These are phyloP conservation scores for Tilletiaria anomala DNA, from an alignment of 1,284 basidiomycete genomes.

Conservation along the genomic window DNA sequence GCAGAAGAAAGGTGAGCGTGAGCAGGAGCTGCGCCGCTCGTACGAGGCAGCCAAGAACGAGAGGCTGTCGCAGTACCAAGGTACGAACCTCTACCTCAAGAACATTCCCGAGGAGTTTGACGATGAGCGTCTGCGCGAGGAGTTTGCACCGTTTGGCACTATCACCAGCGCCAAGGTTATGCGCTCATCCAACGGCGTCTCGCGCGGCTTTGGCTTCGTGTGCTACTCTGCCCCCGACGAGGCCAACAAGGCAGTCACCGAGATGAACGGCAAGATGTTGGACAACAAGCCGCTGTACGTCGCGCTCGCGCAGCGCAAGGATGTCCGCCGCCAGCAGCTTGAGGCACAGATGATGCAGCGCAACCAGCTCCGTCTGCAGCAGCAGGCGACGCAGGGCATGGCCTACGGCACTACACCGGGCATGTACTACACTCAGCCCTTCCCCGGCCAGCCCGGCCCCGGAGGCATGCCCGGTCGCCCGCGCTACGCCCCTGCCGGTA, in stretches of 20 bases:
- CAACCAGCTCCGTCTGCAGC: slow-evolving; percentile 39
- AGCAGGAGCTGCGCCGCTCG: slow-evolving; percentile 83
- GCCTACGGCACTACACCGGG: slow-evolving; percentile 33
- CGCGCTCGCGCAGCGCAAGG: slow-evolving; percentile 93
- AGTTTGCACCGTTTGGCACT: slow-evolving; percentile 92
- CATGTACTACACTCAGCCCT: slow-evolving; percentile 39
- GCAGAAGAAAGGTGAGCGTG: slow-evolving; percentile 96
- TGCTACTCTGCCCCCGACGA: slow-evolving; percentile 98
- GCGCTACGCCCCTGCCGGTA: slow-evolving; percentile 35
- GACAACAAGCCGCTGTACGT: slow-evolving; percentile 97
- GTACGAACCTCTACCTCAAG: slow-evolving; percentile 99
- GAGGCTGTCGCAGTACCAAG: slow-evolving; percentile 94
- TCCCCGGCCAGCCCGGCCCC: slow-evolving; percentile 34
- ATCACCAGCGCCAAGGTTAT: slow-evolving; percentile 99
- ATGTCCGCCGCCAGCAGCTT: slow-evolving; percentile 93
- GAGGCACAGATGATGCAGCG: slow-evolving; percentile 60
- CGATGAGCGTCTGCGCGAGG: slow-evolving; percentile 39
- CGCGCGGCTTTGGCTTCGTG: slow-evolving; percentile 97
- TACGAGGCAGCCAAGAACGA: slow-evolving; percentile 93
- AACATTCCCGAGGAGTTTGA: slow-evolving; percentile 48
- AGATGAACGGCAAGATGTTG: slow-evolving; percentile 99
- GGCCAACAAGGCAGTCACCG: slow-evolving; percentile 96
- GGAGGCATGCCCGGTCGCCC: slow-evolving; percentile 27
- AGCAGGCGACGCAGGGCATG: slow-evolving; percentile 34
- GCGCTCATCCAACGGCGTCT: slow-evolving; percentile 64